These are phyloP conservation scores for Speleostelium caveatum DNA, from an alignment of 78 protist genomes.

Conservation along the genomic window DNA sequence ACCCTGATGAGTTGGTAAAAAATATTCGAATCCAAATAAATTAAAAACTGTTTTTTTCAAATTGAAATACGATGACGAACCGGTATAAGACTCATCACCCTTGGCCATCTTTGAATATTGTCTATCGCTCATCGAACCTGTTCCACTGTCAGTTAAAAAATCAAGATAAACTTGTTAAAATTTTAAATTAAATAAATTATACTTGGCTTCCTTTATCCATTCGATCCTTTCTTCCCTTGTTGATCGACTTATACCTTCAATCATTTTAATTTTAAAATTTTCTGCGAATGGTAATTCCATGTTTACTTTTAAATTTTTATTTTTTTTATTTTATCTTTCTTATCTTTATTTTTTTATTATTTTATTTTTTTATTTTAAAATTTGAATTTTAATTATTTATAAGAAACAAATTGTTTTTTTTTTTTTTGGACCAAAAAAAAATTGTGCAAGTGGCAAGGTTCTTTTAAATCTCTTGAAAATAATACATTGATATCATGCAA, in stretches of 20 bases:
- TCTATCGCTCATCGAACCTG: neutral
- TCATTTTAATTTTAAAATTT: constrained; percentile 18
- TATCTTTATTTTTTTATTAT: too few species aligned
- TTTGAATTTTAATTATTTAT: too few species aligned
- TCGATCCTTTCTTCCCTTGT: neutral
- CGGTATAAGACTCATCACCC: constrained; percentile 2
- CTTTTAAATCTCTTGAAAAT: too few species aligned
- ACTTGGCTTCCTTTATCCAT: neutral
- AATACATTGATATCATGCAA: too few species aligned
- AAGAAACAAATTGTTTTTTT: too few species aligned
- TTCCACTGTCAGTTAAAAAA: constrained; percentile 7
- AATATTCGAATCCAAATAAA: neutral
- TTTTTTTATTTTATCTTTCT: too few species aligned
- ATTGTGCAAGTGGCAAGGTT: too few species aligned
- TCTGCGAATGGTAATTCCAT: constrained; percentile 12
- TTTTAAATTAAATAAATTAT: neutral
- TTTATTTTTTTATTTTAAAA: too few species aligned
- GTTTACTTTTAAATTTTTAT: neutral
- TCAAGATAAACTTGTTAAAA: neutral
- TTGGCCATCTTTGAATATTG: neutral
- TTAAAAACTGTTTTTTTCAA: neutral
- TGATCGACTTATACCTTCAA: neutral
- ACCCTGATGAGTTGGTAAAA: neutral
- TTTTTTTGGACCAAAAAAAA: too few species aligned
- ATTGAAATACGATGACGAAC: neutral